Base-by-base conservation (phyloP, 2,329 filamentous ascomycete genomes). In the Plectosphaerella cucumerina region DNA sequence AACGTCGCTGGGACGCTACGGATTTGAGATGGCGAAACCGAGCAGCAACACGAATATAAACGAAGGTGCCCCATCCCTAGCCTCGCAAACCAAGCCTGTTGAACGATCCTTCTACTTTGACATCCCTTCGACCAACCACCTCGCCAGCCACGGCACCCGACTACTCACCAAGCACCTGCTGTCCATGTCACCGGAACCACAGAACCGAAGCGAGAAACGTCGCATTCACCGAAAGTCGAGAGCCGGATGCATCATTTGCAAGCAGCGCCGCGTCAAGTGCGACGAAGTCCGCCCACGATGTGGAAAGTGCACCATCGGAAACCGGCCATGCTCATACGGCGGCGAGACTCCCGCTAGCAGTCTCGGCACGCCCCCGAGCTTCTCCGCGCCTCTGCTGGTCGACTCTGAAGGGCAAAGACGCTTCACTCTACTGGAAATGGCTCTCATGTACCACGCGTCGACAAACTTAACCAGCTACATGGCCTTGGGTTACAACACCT, bases 191-290 rank as follows among this genome's bases (percentile, higher is more conserved):
- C 35, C 35, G 35, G 35, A 39, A 39, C 17, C 35, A n/a, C 35
- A n/a, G 35, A 34, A 34, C 8, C 35, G 14, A 39, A 11, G 6
- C 8, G 35, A 39, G 35, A n/a, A n/a, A 8, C 35, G 35, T 39
- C 35, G 35, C 35, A 39, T 15, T 11, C 50, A 52, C 23, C 47
- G 43, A 18, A 52, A 52, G n/a, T 52, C 50, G 5, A 52, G 47
- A 35, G 46, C 45, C 2, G 50, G 60, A 53, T 75, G 71, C 56
- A 61, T 62, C 49, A 60, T 72, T 33, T 75, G 72, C 58, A 66
- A 70, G 51, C 68, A 65, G 59, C 64, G 71, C 50, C 66, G 68
- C 42, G 67, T 74, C 51, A 71, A 76, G 63, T 78, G 76, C 54
- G 75, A 78, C 57, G 67, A 76, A 58, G 61, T 55, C 20, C 67